These are phyloP conservation scores for Chimonanthus praecox DNA, from an alignment of 164 flowering plant species.

Conservation along the genomic window DNA sequence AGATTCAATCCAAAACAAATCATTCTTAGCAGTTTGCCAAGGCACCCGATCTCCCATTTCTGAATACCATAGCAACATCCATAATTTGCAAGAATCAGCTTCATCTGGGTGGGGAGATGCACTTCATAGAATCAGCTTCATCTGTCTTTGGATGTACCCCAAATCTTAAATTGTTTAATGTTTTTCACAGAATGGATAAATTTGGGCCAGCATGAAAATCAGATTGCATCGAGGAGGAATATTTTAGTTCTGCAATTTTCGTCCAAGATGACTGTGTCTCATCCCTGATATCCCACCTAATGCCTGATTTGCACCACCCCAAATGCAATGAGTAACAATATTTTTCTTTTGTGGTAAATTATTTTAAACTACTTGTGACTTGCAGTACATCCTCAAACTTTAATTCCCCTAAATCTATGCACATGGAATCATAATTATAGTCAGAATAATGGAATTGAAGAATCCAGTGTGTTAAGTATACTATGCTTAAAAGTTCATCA, in stretches of 20 bases:
- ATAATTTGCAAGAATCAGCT: background rate
- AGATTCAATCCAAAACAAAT: background rate
- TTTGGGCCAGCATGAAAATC: background rate
- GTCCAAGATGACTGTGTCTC: background rate
- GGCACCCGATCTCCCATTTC: background rate
- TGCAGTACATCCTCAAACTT: background rate
- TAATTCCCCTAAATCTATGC: background rate
- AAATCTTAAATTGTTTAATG: background rate
- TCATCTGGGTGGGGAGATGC: background rate
- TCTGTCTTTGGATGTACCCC: background rate
- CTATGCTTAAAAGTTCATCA: slow-evolving; percentile 5
- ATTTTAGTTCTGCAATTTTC: too few species aligned
- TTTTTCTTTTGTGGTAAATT: background rate
- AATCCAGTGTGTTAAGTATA: background rate
- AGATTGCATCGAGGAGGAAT: background rate
- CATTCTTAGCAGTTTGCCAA: background rate
- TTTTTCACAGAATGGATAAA: background rate
- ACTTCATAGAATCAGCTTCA: background rate
- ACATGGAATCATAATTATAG: background rate
- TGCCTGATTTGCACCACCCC: background rate
- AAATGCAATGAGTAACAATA: background rate
- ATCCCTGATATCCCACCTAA: background rate
- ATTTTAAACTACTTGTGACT: background rate
- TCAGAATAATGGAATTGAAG: background rate
- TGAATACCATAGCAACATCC: background rate